Percentiles rank a stretch among this genome's conserved stretches.
These are phyloP conservation scores for Chaetomium tenue DNA, from an alignment of 495 filamentous ascomycete species.

Conservation along the genomic window DNA sequence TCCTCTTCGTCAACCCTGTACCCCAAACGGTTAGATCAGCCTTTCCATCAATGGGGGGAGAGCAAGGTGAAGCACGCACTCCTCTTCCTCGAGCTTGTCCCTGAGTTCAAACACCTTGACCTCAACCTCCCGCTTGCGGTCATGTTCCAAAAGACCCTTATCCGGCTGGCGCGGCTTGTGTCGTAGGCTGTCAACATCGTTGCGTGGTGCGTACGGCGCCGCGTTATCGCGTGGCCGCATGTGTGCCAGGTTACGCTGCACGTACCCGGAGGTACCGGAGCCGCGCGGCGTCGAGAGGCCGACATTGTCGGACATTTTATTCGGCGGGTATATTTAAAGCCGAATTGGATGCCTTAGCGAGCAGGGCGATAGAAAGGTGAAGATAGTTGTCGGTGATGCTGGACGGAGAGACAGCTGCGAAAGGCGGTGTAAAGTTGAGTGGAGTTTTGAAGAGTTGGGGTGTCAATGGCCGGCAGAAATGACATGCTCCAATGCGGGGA, in stretches of 20 bases:
- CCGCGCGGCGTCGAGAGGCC: conserved; percentile 93
- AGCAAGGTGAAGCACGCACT: conserved; percentile 44
- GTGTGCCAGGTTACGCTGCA: conserved; percentile 90
- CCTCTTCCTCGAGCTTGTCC: conserved; percentile 87
- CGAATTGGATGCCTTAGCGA: neutral
- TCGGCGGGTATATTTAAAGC: neutral
- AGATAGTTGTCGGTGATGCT: neutral
- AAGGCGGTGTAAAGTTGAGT: conserved; percentile 9
- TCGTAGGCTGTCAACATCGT: conserved; percentile 55
- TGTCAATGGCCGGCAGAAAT: conserved; percentile 19
- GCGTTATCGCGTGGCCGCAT: conserved; percentile 69
- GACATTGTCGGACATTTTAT: conserved; percentile 90
- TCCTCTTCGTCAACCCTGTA: conserved; percentile 72
- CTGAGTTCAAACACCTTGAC: conserved; percentile 88
- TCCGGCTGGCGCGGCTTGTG: conserved; percentile 83
- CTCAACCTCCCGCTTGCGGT: conserved; percentile 82
- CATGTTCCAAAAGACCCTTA: conserved; percentile 88
- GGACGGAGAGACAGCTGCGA: neutral
- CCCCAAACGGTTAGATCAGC: neutral
- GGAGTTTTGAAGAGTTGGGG: neutral
- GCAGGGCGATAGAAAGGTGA: too few species aligned
- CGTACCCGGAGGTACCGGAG: conserved; percentile 93
- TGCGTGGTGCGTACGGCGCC: conserved; percentile 59
- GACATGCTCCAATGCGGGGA: neutral
- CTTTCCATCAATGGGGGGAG: neutral